Evolutionary conservation across 1,139 yeast species (phyloP).

Genomic region (Hansenula sp.): DNA sequence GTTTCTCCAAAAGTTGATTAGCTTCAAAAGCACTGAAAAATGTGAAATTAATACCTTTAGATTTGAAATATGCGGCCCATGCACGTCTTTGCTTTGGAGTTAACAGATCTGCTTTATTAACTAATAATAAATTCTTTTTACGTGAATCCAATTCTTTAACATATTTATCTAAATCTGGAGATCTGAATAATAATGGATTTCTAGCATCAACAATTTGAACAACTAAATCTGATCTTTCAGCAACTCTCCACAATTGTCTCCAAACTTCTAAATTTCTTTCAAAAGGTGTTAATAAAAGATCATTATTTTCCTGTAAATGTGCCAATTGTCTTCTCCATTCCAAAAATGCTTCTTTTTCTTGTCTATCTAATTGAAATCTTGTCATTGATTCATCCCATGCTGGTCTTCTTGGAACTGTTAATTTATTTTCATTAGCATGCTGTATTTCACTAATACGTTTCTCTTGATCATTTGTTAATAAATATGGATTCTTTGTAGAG

Average conservation of each 20-base stretch:
- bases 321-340: constrained; percentile 94
- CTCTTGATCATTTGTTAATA: constrained; percentile 68
- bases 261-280: constrained; percentile 97
- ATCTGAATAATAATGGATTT: constrained; percentile 86
- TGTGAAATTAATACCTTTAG: constrained; percentile 71
- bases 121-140: constrained; percentile 76
- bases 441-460: constrained; percentile 60
- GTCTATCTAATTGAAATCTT: constrained; percentile 73
- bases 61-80: constrained; percentile 83
- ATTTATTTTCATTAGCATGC: constrained; percentile 66
- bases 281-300: constrained; percentile 88
- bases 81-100: constrained; percentile 68
- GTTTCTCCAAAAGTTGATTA: constrained; percentile 61
- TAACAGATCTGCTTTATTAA: constrained; percentile 91
- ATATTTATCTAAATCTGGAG: constrained; percentile 81
- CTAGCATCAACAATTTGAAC: constrained; percentile 99
- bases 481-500: constrained; percentile 44
- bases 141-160: constrained; percentile 68
- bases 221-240: constrained; percentile 88
- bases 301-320: constrained; percentile 70
- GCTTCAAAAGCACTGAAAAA: constrained; percentile 92
- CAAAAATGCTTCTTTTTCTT: constrained; percentile 86
- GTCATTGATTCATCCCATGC: constrained; percentile 73
- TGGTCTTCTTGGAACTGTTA: constrained; percentile 96
- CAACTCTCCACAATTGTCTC: constrained; percentile 98